Percentiles rank a stretch among this genome's conserved stretches.
These are phyloP conservation scores for Daldinia sp. DNA, from an alignment of 2,329 filamentous ascomycete genomes.

Conservation along the genomic window DNA sequence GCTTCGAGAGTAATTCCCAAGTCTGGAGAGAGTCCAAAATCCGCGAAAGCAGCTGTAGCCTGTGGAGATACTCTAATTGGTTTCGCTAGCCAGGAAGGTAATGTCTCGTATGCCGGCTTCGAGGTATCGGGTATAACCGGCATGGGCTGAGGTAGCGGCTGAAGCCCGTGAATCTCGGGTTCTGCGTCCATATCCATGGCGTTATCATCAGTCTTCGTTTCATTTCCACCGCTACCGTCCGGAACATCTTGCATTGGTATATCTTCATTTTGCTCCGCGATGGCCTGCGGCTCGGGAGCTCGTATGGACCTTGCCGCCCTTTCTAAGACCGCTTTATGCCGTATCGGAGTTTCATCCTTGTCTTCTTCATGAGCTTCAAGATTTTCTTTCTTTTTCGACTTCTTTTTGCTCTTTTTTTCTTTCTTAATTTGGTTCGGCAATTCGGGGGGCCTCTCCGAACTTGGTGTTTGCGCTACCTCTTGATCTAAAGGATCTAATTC, in stretches of 20 bases:
- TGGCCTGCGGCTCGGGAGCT: slow-evolving; percentile 51
- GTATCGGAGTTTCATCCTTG: slow-evolving; percentile 38
- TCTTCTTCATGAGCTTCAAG: slow-evolving; percentile 15
- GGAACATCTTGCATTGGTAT: slow-evolving; percentile 46
- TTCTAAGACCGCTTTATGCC: slow-evolving; percentile 62
- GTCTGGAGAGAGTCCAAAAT: slow-evolving; percentile 51
- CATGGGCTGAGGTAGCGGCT: slow-evolving; percentile 82
- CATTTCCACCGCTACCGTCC: slow-evolving; percentile 21
- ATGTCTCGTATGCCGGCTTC: slow-evolving; percentile 75
- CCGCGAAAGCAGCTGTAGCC: slow-evolving; percentile 66
- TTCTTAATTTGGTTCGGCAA: slow-evolving; percentile 35
- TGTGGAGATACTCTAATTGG: slow-evolving; percentile 74
- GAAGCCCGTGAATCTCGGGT: slow-evolving; percentile 72
- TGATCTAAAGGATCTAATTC: slow-evolving; percentile 35
- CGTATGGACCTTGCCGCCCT: slow-evolving; percentile 65
- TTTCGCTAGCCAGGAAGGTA: slow-evolving; percentile 82
- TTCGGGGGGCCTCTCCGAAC: slow-evolving; percentile 3
- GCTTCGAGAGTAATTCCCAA: slow-evolving; percentile 70
- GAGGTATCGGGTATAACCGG: slow-evolving; percentile 64
- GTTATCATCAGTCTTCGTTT: slow-evolving; percentile 35
- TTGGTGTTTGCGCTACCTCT: slow-evolving; percentile 7
- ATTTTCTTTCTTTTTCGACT: slow-evolving; percentile 39
- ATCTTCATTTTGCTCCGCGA: slow-evolving; percentile 42
- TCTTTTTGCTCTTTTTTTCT: slow-evolving; percentile 41
- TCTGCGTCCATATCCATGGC: slow-evolving; percentile 30